Percentiles rank a stretch among this genome's conserved stretches.
phyloP scores from a whole-genome alignment of 805 yeast species.

The Teunomyces tritomae region DNA sequence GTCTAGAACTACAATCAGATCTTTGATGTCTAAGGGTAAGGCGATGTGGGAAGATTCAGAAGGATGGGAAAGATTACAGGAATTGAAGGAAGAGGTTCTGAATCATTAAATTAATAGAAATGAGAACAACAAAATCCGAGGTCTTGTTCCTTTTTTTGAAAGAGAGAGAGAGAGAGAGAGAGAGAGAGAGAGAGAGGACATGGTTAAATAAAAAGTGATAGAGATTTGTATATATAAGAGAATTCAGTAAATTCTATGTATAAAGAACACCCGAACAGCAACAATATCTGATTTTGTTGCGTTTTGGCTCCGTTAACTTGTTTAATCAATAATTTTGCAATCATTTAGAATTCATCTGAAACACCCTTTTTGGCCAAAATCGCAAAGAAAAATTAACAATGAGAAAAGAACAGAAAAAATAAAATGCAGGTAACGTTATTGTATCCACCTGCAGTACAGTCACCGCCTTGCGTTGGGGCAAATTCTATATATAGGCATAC shows the following conservation, averaged over 20 bases:
- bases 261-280: too few species aligned
- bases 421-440: not conserved
- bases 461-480: too few species aligned
- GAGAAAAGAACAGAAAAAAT: not conserved
- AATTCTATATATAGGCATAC: too few species aligned
- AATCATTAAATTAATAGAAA: constrained; percentile 21
- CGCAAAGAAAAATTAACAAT: not conserved
- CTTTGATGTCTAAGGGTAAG: constrained; percentile 76
- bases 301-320: not conserved
- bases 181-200: too few species aligned
- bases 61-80: constrained; percentile 68
- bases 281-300: too few species aligned
- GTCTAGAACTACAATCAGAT: constrained; percentile 67
- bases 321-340: constrained; percentile 10
- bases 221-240: too few species aligned
- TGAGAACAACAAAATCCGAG: constrained; percentile 9
- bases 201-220: too few species aligned
- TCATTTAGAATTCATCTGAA: not conserved
- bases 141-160: too few species aligned
- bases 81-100: constrained; percentile 45
- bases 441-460: too few species aligned
- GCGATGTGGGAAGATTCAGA: constrained; percentile 74
- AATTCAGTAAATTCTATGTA: too few species aligned
- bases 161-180: too few species aligned
- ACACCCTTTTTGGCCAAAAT: not conserved